Percentiles rank a stretch among this genome's conserved stretches.
Conservation (phyloP, 192 early-diverging fungal genomes). For the Neocallimastix lanati region DNA sequence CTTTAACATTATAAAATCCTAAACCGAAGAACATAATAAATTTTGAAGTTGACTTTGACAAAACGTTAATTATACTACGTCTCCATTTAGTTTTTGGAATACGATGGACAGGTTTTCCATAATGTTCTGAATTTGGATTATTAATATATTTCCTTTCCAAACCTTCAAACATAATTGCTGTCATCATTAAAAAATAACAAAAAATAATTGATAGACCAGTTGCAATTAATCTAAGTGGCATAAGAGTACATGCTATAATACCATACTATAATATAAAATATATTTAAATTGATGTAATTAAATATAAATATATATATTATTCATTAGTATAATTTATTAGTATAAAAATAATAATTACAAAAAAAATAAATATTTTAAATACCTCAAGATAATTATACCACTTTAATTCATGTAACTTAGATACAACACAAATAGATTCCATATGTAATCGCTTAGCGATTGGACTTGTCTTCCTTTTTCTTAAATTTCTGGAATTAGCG, state of each 20-base stretch:
- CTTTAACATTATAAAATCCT: background rate
- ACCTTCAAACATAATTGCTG: no score
- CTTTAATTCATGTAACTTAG: background rate
- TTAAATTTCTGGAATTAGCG: background rate
- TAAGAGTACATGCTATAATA: no score
- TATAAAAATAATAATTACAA: no score
- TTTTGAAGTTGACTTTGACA: background rate
- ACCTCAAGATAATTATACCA: background rate
- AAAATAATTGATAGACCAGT: background rate
- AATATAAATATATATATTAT: no score
- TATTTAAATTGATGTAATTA: no score
- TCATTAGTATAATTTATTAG: no score
- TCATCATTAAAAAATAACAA: background rate
- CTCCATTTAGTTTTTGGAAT: background rate
- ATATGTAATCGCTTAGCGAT: background rate
- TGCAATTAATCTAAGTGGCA: background rate
- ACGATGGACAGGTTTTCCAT: background rate
- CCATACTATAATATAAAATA: no score
- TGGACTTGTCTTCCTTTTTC: background rate
- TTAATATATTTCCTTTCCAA: background rate
- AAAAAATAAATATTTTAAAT: background rate
- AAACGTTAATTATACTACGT: background rate
- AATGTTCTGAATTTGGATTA: background rate
- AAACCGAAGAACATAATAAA: background rate
- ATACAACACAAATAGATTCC: background rate